Evolutionary conservation across 768 basidiomycete genomes (phyloP).

Genomic region (Exidia glandulosa): DNA sequence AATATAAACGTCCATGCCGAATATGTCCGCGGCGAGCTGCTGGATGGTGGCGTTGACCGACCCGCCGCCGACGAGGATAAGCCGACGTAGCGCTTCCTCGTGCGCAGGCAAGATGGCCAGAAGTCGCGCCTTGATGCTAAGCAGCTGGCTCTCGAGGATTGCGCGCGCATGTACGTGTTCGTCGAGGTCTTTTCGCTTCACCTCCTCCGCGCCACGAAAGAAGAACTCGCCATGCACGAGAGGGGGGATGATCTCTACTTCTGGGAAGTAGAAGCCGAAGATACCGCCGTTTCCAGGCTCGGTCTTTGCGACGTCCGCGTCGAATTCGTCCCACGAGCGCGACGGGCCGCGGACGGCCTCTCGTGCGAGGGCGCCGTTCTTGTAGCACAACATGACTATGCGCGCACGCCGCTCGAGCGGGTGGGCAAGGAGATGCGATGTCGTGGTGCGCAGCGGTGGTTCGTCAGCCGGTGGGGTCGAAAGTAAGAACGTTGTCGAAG

Average conservation of each 20-base stretch:
- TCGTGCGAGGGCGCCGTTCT: slow-evolving; percentile 75
- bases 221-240: slow-evolving; percentile 61
- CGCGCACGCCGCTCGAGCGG: slow-evolving; percentile 48
- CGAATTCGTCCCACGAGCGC: slow-evolving; percentile 58
- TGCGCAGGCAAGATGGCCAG: slow-evolving; percentile 48
- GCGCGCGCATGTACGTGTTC: slow-evolving; percentile 51
- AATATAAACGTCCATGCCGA: slow-evolving; percentile 63
- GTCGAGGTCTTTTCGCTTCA: slow-evolving; percentile 2
- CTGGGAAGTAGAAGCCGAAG: slow-evolving; percentile 69
- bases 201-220: slow-evolving; percentile 29
- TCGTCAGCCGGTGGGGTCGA: slow-evolving; percentile 55
- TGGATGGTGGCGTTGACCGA: slow-evolving; percentile 62
- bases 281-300: slow-evolving; percentile 48
- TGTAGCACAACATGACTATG: slow-evolving; percentile 89
- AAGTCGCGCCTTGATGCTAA: slow-evolving; percentile 68
- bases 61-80: slow-evolving; percentile 72
- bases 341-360: slow-evolving; percentile 63
- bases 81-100: slow-evolving; percentile 44
- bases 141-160: slow-evolving; percentile 75
- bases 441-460: slow-evolving; percentile 59
- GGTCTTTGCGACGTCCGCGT: slow-evolving; percentile 44
- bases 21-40: slow-evolving; percentile 69
- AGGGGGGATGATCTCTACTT: slow-evolving; percentile 81
- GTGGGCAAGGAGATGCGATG: slow-evolving; percentile 64
- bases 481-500: slow-evolving; percentile 77